Evolutionary conservation across 2,329 filamentous ascomycete species (phyloP).

Genomic region (Cordyceps fumosorosea): DNA sequence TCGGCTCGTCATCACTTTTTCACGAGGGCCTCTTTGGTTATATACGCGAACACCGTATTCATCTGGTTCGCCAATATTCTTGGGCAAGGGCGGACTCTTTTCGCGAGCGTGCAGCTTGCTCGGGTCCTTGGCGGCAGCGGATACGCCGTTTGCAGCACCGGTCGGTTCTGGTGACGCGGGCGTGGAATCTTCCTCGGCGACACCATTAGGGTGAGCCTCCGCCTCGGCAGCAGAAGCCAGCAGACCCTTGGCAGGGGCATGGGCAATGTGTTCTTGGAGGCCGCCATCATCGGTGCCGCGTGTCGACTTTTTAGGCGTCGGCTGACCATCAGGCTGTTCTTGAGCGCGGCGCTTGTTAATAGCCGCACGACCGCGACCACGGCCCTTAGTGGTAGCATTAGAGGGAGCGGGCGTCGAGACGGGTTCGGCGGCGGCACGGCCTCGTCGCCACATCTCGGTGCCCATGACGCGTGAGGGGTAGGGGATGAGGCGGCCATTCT

Average conservation of each 20-base stretch:
- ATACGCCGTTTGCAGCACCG: constrained; percentile 21
- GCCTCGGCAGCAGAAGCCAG: constrained; percentile 33
- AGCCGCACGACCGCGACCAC: constrained; percentile 27
- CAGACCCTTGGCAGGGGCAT: constrained; percentile 32
- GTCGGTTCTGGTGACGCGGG: constrained; percentile 31
- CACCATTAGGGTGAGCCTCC: constrained; percentile 28
- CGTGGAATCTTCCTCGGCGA: constrained; percentile 29
- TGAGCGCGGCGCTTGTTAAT: constrained; percentile 44
- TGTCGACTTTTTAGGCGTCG: constrained; percentile 42
- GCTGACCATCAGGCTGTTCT: constrained; percentile 42
- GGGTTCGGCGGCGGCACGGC: constrained; percentile 31
- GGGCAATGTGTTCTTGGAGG: constrained; percentile 22
- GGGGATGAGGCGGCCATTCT: constrained; percentile 37
- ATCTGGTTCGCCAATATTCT: constrained; percentile 40
- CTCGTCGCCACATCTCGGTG: constrained; percentile 35
- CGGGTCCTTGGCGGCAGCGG: constrained; percentile 21
- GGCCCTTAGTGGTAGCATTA: constrained; percentile 23
- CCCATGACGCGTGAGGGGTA: constrained; percentile 38
- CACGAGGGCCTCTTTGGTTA: constrained; percentile 33
- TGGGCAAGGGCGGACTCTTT: constrained; percentile 33
- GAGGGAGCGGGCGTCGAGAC: constrained; percentile 26
- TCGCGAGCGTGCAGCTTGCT: constrained; percentile 27
- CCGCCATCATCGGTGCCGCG: constrained; percentile 26
- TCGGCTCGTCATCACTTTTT: constrained; percentile 44
- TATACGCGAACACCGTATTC: constrained; percentile 44